Conservation (phyloP, 345 rosid species). For the Capsella bursapastoris region DNA sequence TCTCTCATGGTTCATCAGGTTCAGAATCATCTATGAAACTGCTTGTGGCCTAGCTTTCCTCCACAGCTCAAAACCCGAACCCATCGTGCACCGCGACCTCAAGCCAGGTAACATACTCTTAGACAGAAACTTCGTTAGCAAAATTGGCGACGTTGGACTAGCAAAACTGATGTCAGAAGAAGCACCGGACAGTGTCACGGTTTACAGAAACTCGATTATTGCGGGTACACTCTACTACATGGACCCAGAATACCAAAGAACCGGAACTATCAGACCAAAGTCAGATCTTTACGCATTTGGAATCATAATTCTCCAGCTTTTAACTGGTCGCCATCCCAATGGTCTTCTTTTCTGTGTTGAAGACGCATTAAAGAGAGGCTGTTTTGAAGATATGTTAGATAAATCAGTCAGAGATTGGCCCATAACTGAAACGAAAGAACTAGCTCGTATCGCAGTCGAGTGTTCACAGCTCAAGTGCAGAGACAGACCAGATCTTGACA, state of each 20-base stretch:
- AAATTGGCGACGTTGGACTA: slow-evolving; percentile 90
- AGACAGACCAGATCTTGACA: slow-evolving; percentile 88
- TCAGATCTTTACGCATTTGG: slow-evolving; percentile 91
- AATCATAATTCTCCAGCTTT: slow-evolving; percentile 67
- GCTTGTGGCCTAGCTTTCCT: slow-evolving; percentile 87
- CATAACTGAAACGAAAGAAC: slow-evolving; percentile 62
- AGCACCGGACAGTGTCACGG: slow-evolving; percentile 71
- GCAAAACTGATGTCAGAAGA: slow-evolving; percentile 79
- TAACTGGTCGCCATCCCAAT: slow-evolving; percentile 66
- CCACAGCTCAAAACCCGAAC: slow-evolving; percentile 91
- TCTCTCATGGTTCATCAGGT: slow-evolving; percentile 84
- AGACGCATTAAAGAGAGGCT: slow-evolving; percentile 63
- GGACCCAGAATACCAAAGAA: slow-evolving; percentile 91
- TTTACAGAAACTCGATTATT: slow-evolving; percentile 65
- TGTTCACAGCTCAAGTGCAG: slow-evolving; percentile 84
- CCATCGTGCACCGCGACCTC: slow-evolving; percentile 84
- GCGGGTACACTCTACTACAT: slow-evolving; percentile 85
- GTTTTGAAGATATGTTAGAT: slow-evolving; percentile 67
- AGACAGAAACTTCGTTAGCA: slow-evolving; percentile 76
- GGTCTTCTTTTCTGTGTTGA: slow-evolving; percentile 64
- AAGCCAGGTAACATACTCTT: slow-evolving; percentile 82
- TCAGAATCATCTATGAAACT: slow-evolving; percentile 73
- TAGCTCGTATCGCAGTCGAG: slow-evolving; percentile 67
- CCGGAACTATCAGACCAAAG: slow-evolving; percentile 87
- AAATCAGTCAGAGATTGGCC: slow-evolving; percentile 75